Evolutionary conservation across 352 stramenopile genomes (phyloP).

Genomic region (Phytopythium kandeliae): DNA sequence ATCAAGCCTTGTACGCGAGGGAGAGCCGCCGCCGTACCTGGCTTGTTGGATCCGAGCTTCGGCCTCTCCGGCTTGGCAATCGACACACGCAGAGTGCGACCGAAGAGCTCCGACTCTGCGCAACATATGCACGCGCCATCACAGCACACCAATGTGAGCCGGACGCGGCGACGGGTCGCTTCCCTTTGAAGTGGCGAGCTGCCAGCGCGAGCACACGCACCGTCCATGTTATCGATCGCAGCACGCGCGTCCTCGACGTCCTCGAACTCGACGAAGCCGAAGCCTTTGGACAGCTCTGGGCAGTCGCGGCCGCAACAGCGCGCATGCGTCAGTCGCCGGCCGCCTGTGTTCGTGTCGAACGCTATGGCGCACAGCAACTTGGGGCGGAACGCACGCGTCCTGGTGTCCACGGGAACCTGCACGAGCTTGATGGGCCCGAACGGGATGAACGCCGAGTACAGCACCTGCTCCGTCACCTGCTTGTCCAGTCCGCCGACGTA

Average conservation of each 20-base stretch:
- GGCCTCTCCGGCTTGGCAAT: conserved; percentile 84
- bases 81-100: conserved; percentile 87
- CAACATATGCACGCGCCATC: not conserved
- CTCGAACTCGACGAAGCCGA: conserved; percentile 94
- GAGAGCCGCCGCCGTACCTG: conserved; percentile 30
- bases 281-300: conserved; percentile 82
- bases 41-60: conserved; percentile 70
- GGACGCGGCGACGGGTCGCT: not conserved
- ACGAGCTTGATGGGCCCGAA: conserved; percentile 80
- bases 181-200: too few species aligned
- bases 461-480: conserved; percentile 79
- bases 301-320: not conserved
- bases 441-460: conserved; percentile 83
- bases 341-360: too few species aligned
- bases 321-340: not conserved
- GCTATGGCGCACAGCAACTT: not conserved
- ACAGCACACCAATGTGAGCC: not conserved
- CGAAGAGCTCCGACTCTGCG: conserved; percentile 89
- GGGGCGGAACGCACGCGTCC: conserved; percentile 41
- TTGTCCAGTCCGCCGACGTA: conserved; percentile 90
- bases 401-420: conserved; percentile 69
- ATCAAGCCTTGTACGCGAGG: not conserved
- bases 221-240: conserved; percentile 96
- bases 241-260: conserved; percentile 83
- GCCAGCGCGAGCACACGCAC: conserved; percentile 14